Evolutionary conservation across 148 eudicot genomes (phyloP).

Genomic region (Dianthus caryophyllus): DNA sequence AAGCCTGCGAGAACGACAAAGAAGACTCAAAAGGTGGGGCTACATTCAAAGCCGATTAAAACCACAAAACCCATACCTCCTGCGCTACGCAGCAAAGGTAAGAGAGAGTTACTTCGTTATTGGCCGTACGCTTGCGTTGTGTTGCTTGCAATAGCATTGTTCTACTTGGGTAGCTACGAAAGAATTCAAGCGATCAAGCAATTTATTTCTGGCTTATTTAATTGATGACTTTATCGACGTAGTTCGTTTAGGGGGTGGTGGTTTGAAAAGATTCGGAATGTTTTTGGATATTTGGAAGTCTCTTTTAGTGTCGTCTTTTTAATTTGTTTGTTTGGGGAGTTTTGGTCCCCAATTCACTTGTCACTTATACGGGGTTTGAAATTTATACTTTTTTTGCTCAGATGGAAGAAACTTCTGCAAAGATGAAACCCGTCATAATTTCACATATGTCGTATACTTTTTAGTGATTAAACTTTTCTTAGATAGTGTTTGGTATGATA

Average conservation of each 20-base stretch:
- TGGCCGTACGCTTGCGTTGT: constrained; percentile 39
- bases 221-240: constrained; percentile 4
- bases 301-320: constrained; percentile 11
- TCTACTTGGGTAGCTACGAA: constrained; percentile 52
- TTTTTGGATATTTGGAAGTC: constrained; percentile 13
- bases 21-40: constrained; percentile 41
- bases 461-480: too few relatives aligned
- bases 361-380: constrained; percentile 6
- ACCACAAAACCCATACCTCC: constrained; percentile 56
- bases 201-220: constrained; percentile 5
- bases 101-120: constrained; percentile 52
- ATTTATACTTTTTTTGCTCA: too few relatives aligned
- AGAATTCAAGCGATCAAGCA: constrained; percentile 27
- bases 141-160: constrained; percentile 35
- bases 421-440: too few relatives aligned
- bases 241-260: neutral
- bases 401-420: too few relatives aligned
- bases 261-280: neutral
- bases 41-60: constrained; percentile 51
- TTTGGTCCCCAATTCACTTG: constrained; percentile 9
- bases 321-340: constrained; percentile 3
- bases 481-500: too few relatives aligned
- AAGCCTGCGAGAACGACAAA: constrained; percentile 28
- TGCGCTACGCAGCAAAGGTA: constrained; percentile 70
- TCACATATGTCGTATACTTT: too few relatives aligned